These are phyloP conservation scores for Hypoxylon perforatum DNA, from an alignment of 495 filamentous ascomycete genomes.

Conservation along the genomic window DNA sequence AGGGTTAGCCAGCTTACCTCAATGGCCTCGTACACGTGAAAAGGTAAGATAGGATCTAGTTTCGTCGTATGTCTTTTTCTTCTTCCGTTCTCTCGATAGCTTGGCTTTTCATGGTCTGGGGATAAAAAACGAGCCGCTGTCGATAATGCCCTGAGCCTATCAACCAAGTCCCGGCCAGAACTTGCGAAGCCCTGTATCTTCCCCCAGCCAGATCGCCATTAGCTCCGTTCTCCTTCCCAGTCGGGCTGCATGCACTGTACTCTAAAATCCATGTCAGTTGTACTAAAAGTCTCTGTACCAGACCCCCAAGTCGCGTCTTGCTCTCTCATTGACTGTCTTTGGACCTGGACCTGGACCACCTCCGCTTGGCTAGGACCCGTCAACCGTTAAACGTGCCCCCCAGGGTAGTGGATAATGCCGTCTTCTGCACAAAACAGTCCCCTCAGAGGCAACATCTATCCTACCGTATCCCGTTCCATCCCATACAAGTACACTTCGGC, in stretches of 20 bases:
- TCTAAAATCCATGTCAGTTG: slow-evolving; percentile 55
- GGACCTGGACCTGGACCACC: slow-evolving; percentile 51
- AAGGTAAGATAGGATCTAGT: slow-evolving; percentile 1
- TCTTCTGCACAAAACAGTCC: slow-evolving; percentile 62
- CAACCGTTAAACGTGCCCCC: slow-evolving; percentile 55
- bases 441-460: slow-evolving; percentile 56
- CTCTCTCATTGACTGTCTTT: slow-evolving; percentile 49
- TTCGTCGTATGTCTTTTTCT: slow-evolving; percentile 12
- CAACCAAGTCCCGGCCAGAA: slow-evolving; percentile 48
- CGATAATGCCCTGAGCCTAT: slow-evolving; percentile 42
- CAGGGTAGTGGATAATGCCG: slow-evolving; percentile 57
- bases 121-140: slow-evolving; percentile 27
- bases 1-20: slow-evolving; percentile 5
- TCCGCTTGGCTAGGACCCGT: slow-evolving; percentile 52
- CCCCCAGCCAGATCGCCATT: slow-evolving; percentile 60
- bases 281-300: slow-evolving; percentile 54
- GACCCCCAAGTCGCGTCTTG: slow-evolving; percentile 51
- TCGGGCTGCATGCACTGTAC: slow-evolving; percentile 62
- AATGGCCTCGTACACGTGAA: slow-evolving; percentile 2
- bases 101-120: slow-evolving; percentile 25
- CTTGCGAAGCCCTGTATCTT: slow-evolving; percentile 45
- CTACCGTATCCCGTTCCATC: slow-evolving; percentile 54
- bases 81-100: slow-evolving; percentile 17
- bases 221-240: slow-evolving; percentile 64
- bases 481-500: slow-evolving; percentile 62